phyloP scores from a whole-genome alignment of 2,329 filamentous ascomycete genomes.

The Fusarium protoensiforme region DNA sequence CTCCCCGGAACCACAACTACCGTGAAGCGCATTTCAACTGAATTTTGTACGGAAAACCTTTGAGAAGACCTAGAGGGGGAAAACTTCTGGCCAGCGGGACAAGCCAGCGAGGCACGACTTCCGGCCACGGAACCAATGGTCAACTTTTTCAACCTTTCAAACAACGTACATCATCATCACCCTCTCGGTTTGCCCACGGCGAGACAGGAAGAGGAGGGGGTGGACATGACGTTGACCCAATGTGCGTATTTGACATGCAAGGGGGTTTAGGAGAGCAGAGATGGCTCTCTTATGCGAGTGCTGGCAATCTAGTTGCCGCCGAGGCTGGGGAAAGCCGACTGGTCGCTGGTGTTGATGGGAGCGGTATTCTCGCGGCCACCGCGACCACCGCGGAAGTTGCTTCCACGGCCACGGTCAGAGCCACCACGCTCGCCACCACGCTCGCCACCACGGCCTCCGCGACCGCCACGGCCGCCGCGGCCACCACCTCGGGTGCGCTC shows the following conservation, averaged over 20 bases:
- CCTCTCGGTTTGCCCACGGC: background rate
- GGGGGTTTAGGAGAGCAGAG: slow-evolving; percentile 26
- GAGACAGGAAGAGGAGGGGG: slow-evolving; percentile 9
- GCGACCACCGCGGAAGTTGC: slow-evolving; percentile 36
- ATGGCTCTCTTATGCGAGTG: slow-evolving; percentile 19
- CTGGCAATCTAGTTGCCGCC: slow-evolving; percentile 59
- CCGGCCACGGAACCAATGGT: slow-evolving; percentile 45
- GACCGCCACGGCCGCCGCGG: slow-evolving; percentile 60
- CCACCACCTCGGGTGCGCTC: slow-evolving; percentile 66
- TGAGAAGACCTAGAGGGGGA: slow-evolving; percentile 46
- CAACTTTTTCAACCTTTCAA: slow-evolving; percentile 48
- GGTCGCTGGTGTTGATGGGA: slow-evolving; percentile 67
- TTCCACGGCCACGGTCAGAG: slow-evolving; percentile 49
- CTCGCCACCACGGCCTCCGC: slow-evolving; percentile 54
- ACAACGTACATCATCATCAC: slow-evolving; percentile 42
- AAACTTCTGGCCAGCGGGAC: slow-evolving; percentile 38
- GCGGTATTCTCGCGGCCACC: slow-evolving; percentile 44
- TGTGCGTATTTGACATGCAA: slow-evolving; percentile 27
- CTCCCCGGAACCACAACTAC: background rate
- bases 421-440: slow-evolving; percentile 50
- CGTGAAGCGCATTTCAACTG: slow-evolving; percentile 42
- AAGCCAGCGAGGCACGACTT: slow-evolving; percentile 24
- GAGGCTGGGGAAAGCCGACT: slow-evolving; percentile 71
- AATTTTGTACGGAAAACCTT: slow-evolving; percentile 46
- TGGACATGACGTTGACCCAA: slow-evolving; percentile 40